Conservation (phyloP, 2,329 filamentous ascomycete genomes). For the Chaetomium strumarium region DNA sequence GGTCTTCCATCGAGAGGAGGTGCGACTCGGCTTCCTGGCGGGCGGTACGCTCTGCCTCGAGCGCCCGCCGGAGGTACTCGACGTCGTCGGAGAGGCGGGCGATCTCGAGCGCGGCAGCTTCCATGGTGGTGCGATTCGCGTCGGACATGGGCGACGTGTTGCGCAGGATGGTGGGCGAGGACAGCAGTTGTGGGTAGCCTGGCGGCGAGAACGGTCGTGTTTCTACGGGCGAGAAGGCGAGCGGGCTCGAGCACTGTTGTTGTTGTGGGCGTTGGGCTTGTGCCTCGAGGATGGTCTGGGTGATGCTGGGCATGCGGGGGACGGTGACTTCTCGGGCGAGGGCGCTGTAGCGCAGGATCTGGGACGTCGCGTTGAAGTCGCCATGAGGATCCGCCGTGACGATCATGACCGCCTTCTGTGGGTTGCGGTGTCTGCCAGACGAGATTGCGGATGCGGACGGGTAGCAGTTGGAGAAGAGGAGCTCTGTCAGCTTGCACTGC, state of each 20-base stretch:
- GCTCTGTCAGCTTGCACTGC: slow-evolving; percentile 79
- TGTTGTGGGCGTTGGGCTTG: slow-evolving; percentile 22
- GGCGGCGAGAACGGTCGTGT: slow-evolving; percentile 39
- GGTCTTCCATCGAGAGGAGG: slow-evolving; percentile 63
- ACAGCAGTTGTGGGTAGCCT: slow-evolving; percentile 22
- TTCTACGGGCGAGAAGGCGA: slow-evolving; percentile 29
- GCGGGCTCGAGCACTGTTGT: slow-evolving; percentile 25
- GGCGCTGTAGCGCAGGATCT: slow-evolving; percentile 91
- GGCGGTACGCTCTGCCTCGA: slow-evolving; percentile 64
- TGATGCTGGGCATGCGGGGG: slow-evolving; percentile 77
- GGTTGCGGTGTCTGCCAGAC: slow-evolving; percentile 49
- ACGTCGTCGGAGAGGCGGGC: slow-evolving; percentile 71
- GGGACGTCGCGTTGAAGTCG: slow-evolving; percentile 94
- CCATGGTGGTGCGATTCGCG: slow-evolving; percentile 65
- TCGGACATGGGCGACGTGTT: slow-evolving; percentile 37
- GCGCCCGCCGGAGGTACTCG: slow-evolving; percentile 63
- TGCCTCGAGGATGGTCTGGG: slow-evolving; percentile 56
- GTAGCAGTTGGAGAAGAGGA: slow-evolving; percentile 85
- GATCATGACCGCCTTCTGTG: slow-evolving; percentile 91
- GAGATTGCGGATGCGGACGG: slow-evolving; percentile 52
- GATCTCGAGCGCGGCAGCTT: slow-evolving; percentile 75
- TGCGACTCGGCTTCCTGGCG: slow-evolving; percentile 68
- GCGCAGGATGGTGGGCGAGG: slow-evolving; percentile 27
- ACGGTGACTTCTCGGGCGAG: slow-evolving; percentile 90
- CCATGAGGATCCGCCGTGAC: slow-evolving; percentile 89